Percentiles rank a stretch among this genome's conserved stretches.
Evolutionary conservation across 2,329 filamentous ascomycete species (phyloP).

Genomic region (Fusarium caatingaense): DNA sequence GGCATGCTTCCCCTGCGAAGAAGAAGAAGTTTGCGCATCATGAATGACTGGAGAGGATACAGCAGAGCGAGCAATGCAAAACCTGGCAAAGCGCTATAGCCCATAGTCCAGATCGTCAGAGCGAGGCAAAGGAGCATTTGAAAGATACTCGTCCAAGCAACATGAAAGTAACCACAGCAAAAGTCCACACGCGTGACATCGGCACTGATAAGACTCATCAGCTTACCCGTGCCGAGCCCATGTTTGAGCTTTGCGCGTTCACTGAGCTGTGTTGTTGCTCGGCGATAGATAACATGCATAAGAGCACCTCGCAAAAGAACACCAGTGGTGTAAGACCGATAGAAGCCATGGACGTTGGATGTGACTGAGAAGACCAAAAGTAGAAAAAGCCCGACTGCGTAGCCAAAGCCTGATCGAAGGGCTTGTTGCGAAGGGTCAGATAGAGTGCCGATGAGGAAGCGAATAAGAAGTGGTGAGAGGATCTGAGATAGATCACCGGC

Average conservation of each 20-base stretch:
- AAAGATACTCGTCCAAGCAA: slow-evolving; percentile 48
- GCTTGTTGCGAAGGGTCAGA: slow-evolving; percentile 19
- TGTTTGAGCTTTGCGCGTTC: slow-evolving; percentile 34
- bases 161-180: slow-evolving; percentile 49
- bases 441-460: slow-evolving; percentile 26
- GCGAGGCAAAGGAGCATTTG: slow-evolving; percentile 49
- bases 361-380: slow-evolving; percentile 30
- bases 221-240: slow-evolving; percentile 42
- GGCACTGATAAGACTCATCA: slow-evolving; percentile 50
- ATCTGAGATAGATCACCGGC: slow-evolving; percentile 41
- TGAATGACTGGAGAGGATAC: slow-evolving; percentile 28
- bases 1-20: slow-evolving; percentile 27
- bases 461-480: slow-evolving; percentile 22
- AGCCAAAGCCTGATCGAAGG: slow-evolving; percentile 24
- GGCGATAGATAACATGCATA: slow-evolving; percentile 31
- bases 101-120: slow-evolving; percentile 14
- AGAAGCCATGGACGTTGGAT: slow-evolving; percentile 27
- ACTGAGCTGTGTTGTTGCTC: slow-evolving; percentile 23
- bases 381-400: slow-evolving; percentile 7
- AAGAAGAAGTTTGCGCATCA: slow-evolving; percentile 21
- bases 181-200: slow-evolving; percentile 50
- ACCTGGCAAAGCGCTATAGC: slow-evolving; percentile 21
- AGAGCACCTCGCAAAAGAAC: slow-evolving; percentile 18
- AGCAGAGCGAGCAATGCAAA: slow-evolving; percentile 19
- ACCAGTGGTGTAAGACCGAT: slow-evolving; percentile 18